Base-by-base conservation (phyloP, 345 rosid species). In the Euclidium syriacum region DNA sequence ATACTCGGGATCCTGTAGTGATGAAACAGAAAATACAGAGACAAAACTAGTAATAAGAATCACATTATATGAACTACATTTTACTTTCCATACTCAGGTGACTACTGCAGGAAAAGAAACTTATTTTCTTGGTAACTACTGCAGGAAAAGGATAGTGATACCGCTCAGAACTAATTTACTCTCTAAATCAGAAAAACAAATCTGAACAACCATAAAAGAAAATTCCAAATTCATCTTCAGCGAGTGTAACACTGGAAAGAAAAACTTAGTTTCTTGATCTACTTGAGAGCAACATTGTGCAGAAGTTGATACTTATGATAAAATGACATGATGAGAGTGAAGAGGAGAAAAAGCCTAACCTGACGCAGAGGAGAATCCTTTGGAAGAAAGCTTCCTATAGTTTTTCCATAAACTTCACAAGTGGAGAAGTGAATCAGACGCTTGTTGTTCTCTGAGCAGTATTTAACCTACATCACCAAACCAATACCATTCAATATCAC, bases 321-420 rank as follows among this genome's bases (percentile, higher is more conserved):
- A 34, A 58, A 46, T 26, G 23, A 56, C 15, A 53, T 30, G 14
- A 24, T 38, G 74, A 76, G 32, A 74, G 78, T 3, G 44, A 12
- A 43, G 5, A 62, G 19, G 29, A 41, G 46, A 64, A 57, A 55
- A 62, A 27, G 25, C 38, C 58, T 47, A 26, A 95, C 99, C 91
- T 86, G 81, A 63, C 99, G 99, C 17, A 95, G 99, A 72, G 96
- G 86, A 62, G 87, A 83, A 57, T 90, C 96, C 75, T 86, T 95
- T 0, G 99, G 98, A 74, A 95, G 98, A 80, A 83, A 90, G 79
- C 95, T 78, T 35, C 98, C 96, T 9, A 95, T 86, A 4, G 99
- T 95, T 80, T 95, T 95, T 15, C 99, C 99, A 77, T 95, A 95
- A 6, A 95, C 96, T 81, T 95, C 99, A 73, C 99, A 95, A 22